Base-by-base conservation (phyloP, 2,329 filamentous ascomycete species). In the Aspergillus felis region DNA sequence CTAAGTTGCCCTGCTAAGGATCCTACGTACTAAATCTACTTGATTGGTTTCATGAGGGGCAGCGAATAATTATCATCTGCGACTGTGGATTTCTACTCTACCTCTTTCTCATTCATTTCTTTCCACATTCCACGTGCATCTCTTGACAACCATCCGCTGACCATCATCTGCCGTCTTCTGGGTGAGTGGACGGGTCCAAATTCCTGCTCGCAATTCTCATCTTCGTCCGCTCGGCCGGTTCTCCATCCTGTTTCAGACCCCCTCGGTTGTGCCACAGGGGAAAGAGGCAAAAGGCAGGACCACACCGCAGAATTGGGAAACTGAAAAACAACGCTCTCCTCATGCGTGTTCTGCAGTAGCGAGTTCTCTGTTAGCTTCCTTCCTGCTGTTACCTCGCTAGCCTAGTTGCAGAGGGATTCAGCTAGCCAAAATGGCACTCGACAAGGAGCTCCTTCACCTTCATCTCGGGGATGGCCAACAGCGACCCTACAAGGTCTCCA, bases 401-500 rank as follows among this genome's bases (percentile, higher is more conserved):
- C 22, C 12, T 25, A 10, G 28, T 12, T 27, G 44, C 24, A 4
- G 44, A 6, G 44, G 10, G 5, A 5, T 20, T 35, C 24, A 17
- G 51, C n/a, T 3, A 38, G 44, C 28, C 55, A 54, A 46, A 20
- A 66, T 65, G 64, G 58, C 52, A 25, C 52, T 64, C 47, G 61
- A 64, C 55, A 57, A 68, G 48, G 57, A 65, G 25, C 59, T 68
- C 59, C 62, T 68, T 47, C 62, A 61, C 44, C 57, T 68, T 44
- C 59, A 50, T 28, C 61, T 68, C 17, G 61, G 60, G 6, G 63
- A 68, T 52, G 56, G 57, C 35, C 60, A 48, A 38, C 35, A 41
- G 8, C 38, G 47, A 48, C 62, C 66, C 22, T 54, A 57, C 46
- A 59, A 61, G 51, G 60, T 61, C 58, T 59, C 61, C 17, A 58